Evolutionary conservation across 2,329 filamentous ascomycete species (phyloP).

Genomic region (Neonectria sp.): DNA sequence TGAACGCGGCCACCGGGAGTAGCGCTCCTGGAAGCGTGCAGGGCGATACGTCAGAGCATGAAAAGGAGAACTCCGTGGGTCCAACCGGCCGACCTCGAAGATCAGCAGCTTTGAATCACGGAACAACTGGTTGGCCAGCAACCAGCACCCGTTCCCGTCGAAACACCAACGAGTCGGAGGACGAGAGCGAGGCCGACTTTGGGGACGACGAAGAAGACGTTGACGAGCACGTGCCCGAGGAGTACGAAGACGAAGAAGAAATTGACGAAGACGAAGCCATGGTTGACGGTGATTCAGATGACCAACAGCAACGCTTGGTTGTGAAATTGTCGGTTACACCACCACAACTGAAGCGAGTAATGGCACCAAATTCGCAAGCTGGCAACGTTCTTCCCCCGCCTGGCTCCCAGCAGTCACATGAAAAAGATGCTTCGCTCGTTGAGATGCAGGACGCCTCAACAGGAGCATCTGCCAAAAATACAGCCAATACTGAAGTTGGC

Average conservation of each 20-base stretch:
- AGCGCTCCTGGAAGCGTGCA: constrained; percentile 64
- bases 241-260: constrained; percentile 72
- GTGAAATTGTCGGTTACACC: constrained; percentile 77
- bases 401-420: constrained; percentile 38
- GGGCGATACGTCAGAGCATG: constrained; percentile 59
- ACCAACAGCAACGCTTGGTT: constrained; percentile 73
- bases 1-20: constrained; percentile 73
- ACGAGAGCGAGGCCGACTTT: constrained; percentile 81
- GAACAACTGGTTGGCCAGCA: constrained; percentile 64
- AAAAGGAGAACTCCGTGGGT: constrained; percentile 58
- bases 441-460: constrained; percentile 48
- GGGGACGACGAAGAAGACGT: constrained; percentile 82
- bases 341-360: constrained; percentile 54
- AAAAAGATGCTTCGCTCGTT: constrained; percentile 34
- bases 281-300: constrained; percentile 67
- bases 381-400: constrained; percentile 43
- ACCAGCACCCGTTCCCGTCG: constrained; percentile 52
- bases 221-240: constrained; percentile 75
- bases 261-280: constrained; percentile 71
- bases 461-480: constrained; percentile 1
- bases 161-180: constrained; percentile 69
- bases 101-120: constrained; percentile 65
- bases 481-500: background rate
- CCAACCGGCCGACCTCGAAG: constrained; percentile 66
- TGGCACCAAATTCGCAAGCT: constrained; percentile 44